Conservation (phyloP, 2,329 filamentous ascomycete species). For the Pyrenophora seminiperda region DNA sequence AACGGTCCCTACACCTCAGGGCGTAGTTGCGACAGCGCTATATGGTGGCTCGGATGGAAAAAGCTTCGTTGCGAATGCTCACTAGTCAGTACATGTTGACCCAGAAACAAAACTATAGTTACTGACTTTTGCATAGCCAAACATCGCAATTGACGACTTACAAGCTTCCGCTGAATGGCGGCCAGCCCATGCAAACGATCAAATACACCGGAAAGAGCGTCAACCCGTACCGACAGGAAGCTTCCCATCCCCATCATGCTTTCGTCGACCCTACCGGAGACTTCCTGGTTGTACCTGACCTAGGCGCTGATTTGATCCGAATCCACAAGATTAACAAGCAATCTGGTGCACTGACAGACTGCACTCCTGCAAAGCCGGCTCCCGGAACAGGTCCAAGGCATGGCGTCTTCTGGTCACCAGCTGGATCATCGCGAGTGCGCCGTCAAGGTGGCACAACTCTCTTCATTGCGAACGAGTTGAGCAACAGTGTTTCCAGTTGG, state of each 20-base stretch:
- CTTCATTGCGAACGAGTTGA: slow-evolving; percentile 44
- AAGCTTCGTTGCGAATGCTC: slow-evolving; percentile 39
- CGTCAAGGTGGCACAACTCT: slow-evolving; percentile 32
- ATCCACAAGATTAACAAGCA: slow-evolving; percentile 57
- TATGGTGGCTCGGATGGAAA: slow-evolving; percentile 39
- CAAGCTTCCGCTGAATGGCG: slow-evolving; percentile 41
- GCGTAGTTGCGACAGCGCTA: slow-evolving; percentile 33
- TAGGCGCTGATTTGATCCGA: slow-evolving; percentile 61
- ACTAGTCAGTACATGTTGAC: slow-evolving; percentile 29
- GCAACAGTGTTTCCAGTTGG: slow-evolving; percentile 41
- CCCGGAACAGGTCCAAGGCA: slow-evolving; percentile 61
- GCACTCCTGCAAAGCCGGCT: slow-evolving; percentile 50
- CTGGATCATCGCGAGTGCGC: slow-evolving; percentile 24
- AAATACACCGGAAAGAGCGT: slow-evolving; percentile 50
- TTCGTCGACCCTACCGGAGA: slow-evolving; percentile 57
- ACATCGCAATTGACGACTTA: slow-evolving; percentile 43
- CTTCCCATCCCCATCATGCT: slow-evolving; percentile 60
- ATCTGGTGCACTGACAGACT: slow-evolving; percentile 55
- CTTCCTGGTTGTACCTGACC: slow-evolving; percentile 59
- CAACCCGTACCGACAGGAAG: slow-evolving; percentile 58
- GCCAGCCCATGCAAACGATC: slow-evolving; percentile 35
- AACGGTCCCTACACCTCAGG: slow-evolving; percentile 31
- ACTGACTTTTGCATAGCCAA: slow-evolving; percentile 23
- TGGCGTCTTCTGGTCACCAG: slow-evolving; percentile 56
- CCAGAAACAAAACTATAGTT: rapidly evolving